Base-by-base conservation (phyloP, 2,329 filamentous ascomycete genomes). In the Blumeria hordei region DNA sequence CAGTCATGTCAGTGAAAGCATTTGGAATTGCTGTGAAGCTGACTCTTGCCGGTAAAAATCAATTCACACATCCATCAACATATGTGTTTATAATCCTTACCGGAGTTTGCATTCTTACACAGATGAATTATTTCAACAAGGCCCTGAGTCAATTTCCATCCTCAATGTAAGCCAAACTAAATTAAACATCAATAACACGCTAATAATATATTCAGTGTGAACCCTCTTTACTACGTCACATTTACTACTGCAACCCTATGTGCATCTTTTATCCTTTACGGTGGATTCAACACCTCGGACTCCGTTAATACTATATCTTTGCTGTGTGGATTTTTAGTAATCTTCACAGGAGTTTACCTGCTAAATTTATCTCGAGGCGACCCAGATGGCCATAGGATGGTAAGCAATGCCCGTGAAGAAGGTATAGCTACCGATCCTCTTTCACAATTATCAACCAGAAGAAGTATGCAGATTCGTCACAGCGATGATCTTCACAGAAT, bases 41-140 rank as follows among this genome's bases (percentile, higher is more conserved):
- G 64, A 96, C 90, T 0, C 78, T 98, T 61, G 80, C 76, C 51
- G 92, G 90, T 55, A 83, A 93, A 69, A 98, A 98, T 69, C 92
- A 98, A 68, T 95, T 98, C 68, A 80, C 78, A 5, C 86, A 94
- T 62, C 86, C 93, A 1, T 94, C 88, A 53, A 98, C 93, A 57
- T 98, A 98, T 64, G 88, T 95, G 59, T 98, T 98, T 67, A 81
- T 90, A 69, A 95, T 98, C 60, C 78, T 96, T 60, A 92, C 88
- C 0, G 74, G 76, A 3, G 86, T 95, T 60, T 98, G 92, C 72
- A 96, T 98, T 65, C 69, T 98, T 61, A 95, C 88, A 8, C 92
- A 98, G 73, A 96, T 98, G 92, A 98, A 98, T 69, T 98, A 98
- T 69, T 94, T 98, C 70, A 98, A 98, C 74, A 98, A 98, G 70